phyloP scores from a whole-genome alignment of 2,329 filamentous ascomycete species.

The Alternaria sp. region DNA sequence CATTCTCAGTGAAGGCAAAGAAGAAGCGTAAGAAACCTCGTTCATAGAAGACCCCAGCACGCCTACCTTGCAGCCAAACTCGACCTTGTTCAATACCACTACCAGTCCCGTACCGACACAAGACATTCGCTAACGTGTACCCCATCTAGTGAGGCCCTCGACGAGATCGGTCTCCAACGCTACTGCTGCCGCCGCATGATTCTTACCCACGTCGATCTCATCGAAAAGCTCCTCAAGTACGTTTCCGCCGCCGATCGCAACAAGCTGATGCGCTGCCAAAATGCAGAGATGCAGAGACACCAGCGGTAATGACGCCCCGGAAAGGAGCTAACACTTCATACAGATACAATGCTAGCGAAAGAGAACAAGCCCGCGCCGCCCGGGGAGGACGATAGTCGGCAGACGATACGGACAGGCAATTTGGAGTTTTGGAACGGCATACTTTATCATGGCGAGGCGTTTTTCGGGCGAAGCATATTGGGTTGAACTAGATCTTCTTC shows the following conservation, averaged over 20 bases:
- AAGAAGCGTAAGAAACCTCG: slow-evolving; percentile 44
- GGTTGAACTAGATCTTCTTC: neutral
- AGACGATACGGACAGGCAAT: slow-evolving; percentile 11
- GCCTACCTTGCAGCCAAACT: neutral
- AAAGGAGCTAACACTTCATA: slow-evolving; percentile 31
- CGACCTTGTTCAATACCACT: neutral
- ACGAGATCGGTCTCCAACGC: slow-evolving; percentile 88
- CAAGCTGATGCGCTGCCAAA: slow-evolving; percentile 5
- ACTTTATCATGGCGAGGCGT: slow-evolving; percentile 32
- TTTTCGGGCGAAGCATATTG: slow-evolving; percentile 17
- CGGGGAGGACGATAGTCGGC: slow-evolving; percentile 28
- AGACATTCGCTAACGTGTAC: slow-evolving; percentile 16
- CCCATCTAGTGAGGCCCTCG: slow-evolving; percentile 83
- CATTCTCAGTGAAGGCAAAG: slow-evolving; percentile 73
- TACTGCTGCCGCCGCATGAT: slow-evolving; percentile 99
- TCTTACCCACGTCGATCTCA: slow-evolving; percentile 98
- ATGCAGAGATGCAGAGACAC: neutral
- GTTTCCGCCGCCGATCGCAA: slow-evolving; percentile 30
- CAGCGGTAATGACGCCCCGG: slow-evolving; percentile 16
- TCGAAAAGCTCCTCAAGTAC: slow-evolving; percentile 85
- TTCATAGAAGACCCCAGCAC: neutral
- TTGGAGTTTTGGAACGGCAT: slow-evolving; percentile 22
- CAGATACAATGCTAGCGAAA: slow-evolving; percentile 49
- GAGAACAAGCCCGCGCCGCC: slow-evolving; percentile 44
- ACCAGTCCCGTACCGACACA: neutral